These are phyloP conservation scores for Chaetomiaceae sp. DNA, from an alignment of 2,329 filamentous ascomycete genomes.

Conservation along the genomic window DNA sequence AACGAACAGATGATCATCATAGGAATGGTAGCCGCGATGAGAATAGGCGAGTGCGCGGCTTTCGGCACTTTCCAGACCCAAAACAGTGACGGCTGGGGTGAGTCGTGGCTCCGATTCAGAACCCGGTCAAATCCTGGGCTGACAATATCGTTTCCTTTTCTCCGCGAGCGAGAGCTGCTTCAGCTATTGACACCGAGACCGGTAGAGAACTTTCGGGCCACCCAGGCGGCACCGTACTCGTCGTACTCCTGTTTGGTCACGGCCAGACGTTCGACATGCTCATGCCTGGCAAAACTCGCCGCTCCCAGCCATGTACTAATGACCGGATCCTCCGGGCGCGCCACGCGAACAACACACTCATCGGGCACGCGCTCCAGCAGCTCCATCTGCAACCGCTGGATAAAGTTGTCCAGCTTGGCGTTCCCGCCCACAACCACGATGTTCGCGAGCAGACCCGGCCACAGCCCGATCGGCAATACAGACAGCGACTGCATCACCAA, in stretches of 20 bases:
- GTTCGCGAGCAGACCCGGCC: conserved; percentile 79
- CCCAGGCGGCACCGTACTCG: conserved; percentile 72
- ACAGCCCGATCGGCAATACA: conserved; percentile 70
- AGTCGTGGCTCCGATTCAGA: too few relatives aligned
- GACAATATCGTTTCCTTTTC: too few relatives aligned
- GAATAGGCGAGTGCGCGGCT: too few relatives aligned
- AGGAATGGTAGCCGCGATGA: too few relatives aligned
- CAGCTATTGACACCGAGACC: conserved; percentile 26
- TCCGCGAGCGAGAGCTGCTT: too few relatives aligned
- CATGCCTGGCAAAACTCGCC: conserved; percentile 66
- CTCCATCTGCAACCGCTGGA: conserved; percentile 70
- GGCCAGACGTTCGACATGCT: conserved; percentile 58
- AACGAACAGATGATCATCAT: too few relatives aligned
- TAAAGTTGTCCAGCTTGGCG: conserved; percentile 70
- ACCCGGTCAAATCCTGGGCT: too few relatives aligned
- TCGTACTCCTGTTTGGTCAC: conserved; percentile 90
- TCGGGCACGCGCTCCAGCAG: conserved; percentile 65
- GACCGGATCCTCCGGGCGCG: conserved; percentile 64
- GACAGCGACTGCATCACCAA: conserved; percentile 75
- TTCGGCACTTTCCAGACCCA: too few relatives aligned
- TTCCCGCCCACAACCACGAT: conserved; percentile 86
- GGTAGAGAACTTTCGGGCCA: conserved; percentile 61
- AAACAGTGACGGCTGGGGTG: too few relatives aligned
- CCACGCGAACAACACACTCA: conserved; percentile 71
- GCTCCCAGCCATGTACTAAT: conserved; percentile 80